Evolutionary conservation across 2,329 filamentous ascomycete species (phyloP).

Genomic region (Rhexocercosporidium sp.): DNA sequence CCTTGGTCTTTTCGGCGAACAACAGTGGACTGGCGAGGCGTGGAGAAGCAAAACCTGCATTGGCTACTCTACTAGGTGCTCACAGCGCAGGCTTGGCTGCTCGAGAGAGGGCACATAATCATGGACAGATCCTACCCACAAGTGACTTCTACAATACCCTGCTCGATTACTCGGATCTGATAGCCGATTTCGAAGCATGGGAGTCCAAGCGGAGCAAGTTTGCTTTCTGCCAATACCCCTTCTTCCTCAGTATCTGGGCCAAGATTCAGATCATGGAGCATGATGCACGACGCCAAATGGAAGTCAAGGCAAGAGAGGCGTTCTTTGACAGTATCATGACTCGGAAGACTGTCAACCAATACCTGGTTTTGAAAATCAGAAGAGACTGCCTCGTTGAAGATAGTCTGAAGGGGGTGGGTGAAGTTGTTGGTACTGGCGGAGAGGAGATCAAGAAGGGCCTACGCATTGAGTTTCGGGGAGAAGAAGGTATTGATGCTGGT

Average conservation of each 20-base stretch:
- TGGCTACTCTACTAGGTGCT: constrained; percentile 42
- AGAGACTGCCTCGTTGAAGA: constrained; percentile 89
- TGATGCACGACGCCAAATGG: constrained; percentile 88
- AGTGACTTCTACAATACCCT: constrained; percentile 88
- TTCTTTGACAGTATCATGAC: constrained; percentile 90
- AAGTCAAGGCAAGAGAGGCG: constrained; percentile 83
- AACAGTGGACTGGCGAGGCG: constrained; percentile 53
- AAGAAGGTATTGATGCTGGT: constrained; percentile 90
- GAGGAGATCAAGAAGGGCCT: constrained; percentile 92
- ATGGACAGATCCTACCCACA: constrained; percentile 75
- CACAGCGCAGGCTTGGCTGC: constrained; percentile 47
- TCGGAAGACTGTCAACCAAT: constrained; percentile 74
- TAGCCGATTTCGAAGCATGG: constrained; percentile 88
- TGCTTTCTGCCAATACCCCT: constrained; percentile 90
- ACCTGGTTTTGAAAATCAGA: constrained; percentile 77
- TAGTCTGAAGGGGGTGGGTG: constrained; percentile 82
- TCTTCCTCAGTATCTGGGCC: constrained; percentile 88
- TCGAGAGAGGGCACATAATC: constrained; percentile 50
- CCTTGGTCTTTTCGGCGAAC: constrained; percentile 83
- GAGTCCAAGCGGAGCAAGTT: constrained; percentile 77
- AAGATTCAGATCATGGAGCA: constrained; percentile 91
- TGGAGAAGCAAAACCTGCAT: constrained; percentile 44
- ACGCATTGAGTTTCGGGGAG: constrained; percentile 82
- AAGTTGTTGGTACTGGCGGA: constrained; percentile 78
- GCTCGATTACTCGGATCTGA: constrained; percentile 83